Base-by-base conservation (phyloP, 1,284 basidiomycete genomes). In the Rhodotorula sp. region DNA sequence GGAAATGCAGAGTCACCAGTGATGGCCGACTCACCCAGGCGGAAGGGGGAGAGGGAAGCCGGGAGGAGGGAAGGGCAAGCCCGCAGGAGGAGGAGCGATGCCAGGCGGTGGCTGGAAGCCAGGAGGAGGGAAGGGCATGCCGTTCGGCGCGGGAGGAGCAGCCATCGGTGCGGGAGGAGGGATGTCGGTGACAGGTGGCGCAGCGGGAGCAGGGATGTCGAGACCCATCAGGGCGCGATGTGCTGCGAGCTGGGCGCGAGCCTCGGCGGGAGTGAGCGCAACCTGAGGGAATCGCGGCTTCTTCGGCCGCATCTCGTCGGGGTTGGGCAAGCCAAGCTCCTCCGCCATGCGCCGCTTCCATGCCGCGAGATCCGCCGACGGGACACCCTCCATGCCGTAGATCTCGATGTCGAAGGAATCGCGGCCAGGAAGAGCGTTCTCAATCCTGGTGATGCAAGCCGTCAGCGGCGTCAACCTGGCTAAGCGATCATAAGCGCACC, bases 341-440 rank as follows among this genome's bases (percentile, higher is more conserved):
- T 92, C 89, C 80, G 94, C 93, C 80, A 92, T 96, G 77, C 89
- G 87, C 67, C 91, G 89, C 79, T 92, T 94, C 86, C 95, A 99
- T 80, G 95, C 94, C 37, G 89, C 92, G 40, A 96, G 86, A 80
- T 97, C 95, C 50, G 91, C 90, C 10, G 89, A 90, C 9, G 94
- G 94, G 65, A 98, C 93, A 69, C 95, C 95, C 79, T 95, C 94
- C 96, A 99, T 99, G 34, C 96, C 95, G 78, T 98, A 99, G 68
- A 99, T 99, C 81, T 99, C 96, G 62, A 99, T 90, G 80, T 98
- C 95, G 78, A 98, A 98, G 2, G 94, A 93, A 81, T 97, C 95
- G 52, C 96, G 87, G 15, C 94, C 95, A 4, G 94, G 94, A 0
- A 99, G 83, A 0, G 95, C 94, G 80, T 98, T 99, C 68, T 97